phyloP scores from a whole-genome alignment of 2,329 filamentous ascomycete species.

The Venturia aucupariae region DNA sequence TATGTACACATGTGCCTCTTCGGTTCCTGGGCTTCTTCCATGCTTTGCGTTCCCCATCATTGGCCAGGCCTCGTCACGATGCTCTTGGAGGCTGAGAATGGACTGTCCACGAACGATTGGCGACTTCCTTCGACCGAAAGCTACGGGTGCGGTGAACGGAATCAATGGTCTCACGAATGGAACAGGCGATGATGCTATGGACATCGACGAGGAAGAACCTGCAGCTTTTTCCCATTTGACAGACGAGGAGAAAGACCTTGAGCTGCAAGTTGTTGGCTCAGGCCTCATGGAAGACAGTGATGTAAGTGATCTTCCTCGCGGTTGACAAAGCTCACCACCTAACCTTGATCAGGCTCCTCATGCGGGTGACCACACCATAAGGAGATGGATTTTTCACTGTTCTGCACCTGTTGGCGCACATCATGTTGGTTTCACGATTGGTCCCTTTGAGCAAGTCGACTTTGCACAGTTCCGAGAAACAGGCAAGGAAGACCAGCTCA shows the following conservation, averaged over 20 bases:
- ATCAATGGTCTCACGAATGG: constrained; percentile 18
- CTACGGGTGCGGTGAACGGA: neutral
- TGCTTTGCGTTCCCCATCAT: constrained; percentile 82
- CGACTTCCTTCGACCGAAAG: constrained; percentile 42
- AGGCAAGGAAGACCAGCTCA: constrained; percentile 84
- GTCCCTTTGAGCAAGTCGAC: constrained; percentile 90
- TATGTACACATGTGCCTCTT: constrained; percentile 75
- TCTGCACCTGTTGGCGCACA: constrained; percentile 68
- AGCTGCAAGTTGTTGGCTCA: constrained; percentile 85
- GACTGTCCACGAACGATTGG: constrained; percentile 79
- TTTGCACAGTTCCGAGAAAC: constrained; percentile 81
- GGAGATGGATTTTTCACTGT: constrained; percentile 81
- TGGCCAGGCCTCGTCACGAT: constrained; percentile 72
- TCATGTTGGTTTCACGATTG: constrained; percentile 87
- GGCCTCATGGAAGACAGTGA: constrained; percentile 76
- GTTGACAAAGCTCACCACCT: constrained; percentile 41
- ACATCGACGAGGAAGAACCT: constrained; percentile 4
- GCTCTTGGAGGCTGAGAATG: constrained; percentile 81
- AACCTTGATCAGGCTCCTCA: neutral
- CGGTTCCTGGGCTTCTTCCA: constrained; percentile 68
- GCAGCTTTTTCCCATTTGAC: neutral
- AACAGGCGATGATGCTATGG: constrained; percentile 29
- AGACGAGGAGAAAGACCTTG: constrained; percentile 73
- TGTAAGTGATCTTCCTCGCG: constrained; percentile 34
- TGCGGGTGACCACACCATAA: constrained; percentile 41